These are phyloP conservation scores for Penicillium sp. DNA, from an alignment of 2,329 filamentous ascomycete genomes.

Conservation along the genomic window DNA sequence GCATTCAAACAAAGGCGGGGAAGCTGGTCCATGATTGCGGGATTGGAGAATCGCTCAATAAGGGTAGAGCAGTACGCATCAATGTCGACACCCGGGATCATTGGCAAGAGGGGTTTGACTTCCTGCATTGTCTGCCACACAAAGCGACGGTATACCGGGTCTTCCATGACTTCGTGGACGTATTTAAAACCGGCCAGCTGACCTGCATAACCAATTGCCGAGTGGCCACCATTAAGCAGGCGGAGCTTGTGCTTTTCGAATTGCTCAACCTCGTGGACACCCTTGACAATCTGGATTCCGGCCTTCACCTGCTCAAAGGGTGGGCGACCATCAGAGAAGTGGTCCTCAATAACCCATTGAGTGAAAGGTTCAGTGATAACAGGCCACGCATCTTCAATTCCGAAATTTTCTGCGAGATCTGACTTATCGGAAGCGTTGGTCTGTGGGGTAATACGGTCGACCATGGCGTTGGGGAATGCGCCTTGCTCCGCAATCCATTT, in stretches of 20 bases:
- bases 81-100: constrained; percentile 52
- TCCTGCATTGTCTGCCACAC: constrained; percentile 58
- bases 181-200: constrained; percentile 56
- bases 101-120: constrained; percentile 55
- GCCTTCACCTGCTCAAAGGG: constrained; percentile 49
- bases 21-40: constrained; percentile 57
- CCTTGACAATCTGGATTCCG: constrained; percentile 53
- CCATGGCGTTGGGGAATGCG: constrained; percentile 57
- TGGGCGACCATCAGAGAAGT: constrained; percentile 53
- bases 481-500: constrained; percentile 52
- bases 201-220: constrained; percentile 53
- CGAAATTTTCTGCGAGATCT: constrained; percentile 47
- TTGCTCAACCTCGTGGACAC: constrained; percentile 54
- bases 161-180: constrained; percentile 55
- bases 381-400: constrained; percentile 54
- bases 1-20: constrained; percentile 53
- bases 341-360: constrained; percentile 58
- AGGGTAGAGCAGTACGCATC: constrained; percentile 56
- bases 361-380: constrained; percentile 58
- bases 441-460: constrained; percentile 57
- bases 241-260: constrained; percentile 60
- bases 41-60: constrained; percentile 57
- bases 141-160: constrained; percentile 51
- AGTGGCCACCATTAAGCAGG: constrained; percentile 57
- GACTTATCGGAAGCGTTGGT: constrained; percentile 49